phyloP scores from a whole-genome alignment of 805 yeast genomes.

The Candida alai region DNA sequence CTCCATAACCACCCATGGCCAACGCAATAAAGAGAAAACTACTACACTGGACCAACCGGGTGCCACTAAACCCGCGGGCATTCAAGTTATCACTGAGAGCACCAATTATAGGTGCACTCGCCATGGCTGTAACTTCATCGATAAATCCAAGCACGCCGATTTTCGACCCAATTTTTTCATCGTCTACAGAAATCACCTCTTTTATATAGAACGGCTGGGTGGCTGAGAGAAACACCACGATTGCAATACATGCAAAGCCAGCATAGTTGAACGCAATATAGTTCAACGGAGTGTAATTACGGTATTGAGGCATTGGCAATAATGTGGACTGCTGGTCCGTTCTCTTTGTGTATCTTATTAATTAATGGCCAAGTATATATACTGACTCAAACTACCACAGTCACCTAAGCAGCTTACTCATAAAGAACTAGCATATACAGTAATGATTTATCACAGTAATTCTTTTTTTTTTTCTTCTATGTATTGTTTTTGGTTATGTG shows the following conservation, averaged over 20 bases:
- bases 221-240: slow-evolving; percentile 36
- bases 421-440: too few species aligned
- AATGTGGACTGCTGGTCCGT: too few species aligned
- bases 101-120: slow-evolving; percentile 59
- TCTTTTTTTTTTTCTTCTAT: too few species aligned
- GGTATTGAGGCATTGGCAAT: slow-evolving; percentile 6
- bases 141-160: slow-evolving; percentile 42
- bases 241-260: slow-evolving; percentile 36
- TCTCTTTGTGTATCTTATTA: too few species aligned
- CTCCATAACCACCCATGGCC: slow-evolving; percentile 48
- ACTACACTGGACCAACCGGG: slow-evolving; percentile 46
- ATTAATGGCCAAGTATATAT: too few species aligned
- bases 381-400: too few species aligned
- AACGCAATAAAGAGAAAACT: slow-evolving; percentile 49
- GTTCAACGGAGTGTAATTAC: slow-evolving; percentile 15
- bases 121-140: slow-evolving; percentile 56
- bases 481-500: too few species aligned
- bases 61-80: slow-evolving; percentile 36
- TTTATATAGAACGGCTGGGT: slow-evolving; percentile 39
- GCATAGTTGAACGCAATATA: slow-evolving; percentile 32
- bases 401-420: too few species aligned
- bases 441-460: too few species aligned
- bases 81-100: slow-evolving; percentile 54
- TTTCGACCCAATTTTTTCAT: slow-evolving; percentile 26
- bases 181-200: slow-evolving; percentile 26